Percentiles rank a stretch among this genome's conserved stretches.
Evolutionary conservation across 305 asterid species (phyloP).

Genomic region (Petunia hybrid): DNA sequence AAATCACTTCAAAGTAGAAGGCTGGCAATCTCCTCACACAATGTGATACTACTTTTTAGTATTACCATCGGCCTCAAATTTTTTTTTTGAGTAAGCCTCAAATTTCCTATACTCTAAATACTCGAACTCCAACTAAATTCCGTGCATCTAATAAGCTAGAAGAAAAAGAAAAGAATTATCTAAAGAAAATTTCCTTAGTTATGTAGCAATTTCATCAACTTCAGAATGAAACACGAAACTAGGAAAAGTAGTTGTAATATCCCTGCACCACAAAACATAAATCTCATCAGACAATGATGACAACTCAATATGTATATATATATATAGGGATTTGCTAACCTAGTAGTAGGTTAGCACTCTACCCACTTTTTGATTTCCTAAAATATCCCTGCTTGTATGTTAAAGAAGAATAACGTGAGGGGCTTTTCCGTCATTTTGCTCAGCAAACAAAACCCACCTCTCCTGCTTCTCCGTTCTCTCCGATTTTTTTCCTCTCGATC

Average conservation of each 20-base stretch:
- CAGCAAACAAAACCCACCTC: no score
- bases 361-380: no score
- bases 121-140: not conserved
- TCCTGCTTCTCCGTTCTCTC: no score
- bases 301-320: no score
- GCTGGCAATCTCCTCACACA: not conserved
- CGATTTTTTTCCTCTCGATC: no score
- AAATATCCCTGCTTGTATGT: no score
- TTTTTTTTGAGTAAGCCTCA: no score
- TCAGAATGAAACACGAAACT: constrained; percentile 36
- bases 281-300: constrained; percentile 17
- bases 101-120: not conserved
- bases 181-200: constrained; percentile 2
- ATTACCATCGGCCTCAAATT: no score
- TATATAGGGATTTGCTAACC: no score
- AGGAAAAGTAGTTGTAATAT: constrained; percentile 80
- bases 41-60: not conserved
- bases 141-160: not conserved
- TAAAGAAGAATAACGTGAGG: no score
- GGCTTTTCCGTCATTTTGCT: no score
- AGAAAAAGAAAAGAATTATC: not conserved
- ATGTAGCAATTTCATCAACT: constrained; percentile 45
- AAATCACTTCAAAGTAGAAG: not conserved
- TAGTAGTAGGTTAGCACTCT: no score
- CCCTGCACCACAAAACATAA: constrained; percentile 55